phyloP scores from a whole-genome alignment of 1,284 basidiomycete genomes.

The Trichosporon asahii region DNA sequence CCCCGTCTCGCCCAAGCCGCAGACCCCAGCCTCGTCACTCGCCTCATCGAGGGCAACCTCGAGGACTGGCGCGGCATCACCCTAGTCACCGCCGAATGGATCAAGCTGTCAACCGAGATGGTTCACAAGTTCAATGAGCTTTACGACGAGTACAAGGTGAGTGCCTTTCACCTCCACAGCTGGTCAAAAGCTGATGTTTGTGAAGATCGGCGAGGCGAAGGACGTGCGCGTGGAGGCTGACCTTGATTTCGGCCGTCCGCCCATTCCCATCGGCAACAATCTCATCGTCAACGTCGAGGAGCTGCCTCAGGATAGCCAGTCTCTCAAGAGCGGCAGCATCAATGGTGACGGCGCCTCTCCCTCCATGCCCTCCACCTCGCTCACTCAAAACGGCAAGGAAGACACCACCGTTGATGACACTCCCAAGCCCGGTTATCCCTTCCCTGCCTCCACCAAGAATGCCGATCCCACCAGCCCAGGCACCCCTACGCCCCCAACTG shows the following conservation, averaged over 20 bases:
- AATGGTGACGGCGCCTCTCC: not conserved
- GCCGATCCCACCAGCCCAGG: not conserved
- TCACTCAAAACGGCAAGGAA: not conserved
- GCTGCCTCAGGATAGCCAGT: not conserved
- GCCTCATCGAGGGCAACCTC: not conserved
- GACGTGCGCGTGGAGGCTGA: not conserved
- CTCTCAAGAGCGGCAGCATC: not conserved
- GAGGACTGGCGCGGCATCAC: not conserved
- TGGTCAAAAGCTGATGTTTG: not conserved
- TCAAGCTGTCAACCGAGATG: not conserved
- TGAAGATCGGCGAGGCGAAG: not conserved
- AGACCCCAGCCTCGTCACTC: not conserved
- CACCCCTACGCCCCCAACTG: not conserved
- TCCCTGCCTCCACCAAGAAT: not conserved
- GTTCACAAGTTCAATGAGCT: not conserved
- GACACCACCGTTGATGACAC: not conserved
- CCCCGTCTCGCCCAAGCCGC: not conserved
- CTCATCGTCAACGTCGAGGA: slow-evolving; percentile 3
- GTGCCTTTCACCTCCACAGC: not conserved
- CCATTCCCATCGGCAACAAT: not conserved
- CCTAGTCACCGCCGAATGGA: not conserved
- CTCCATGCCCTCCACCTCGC: not conserved
- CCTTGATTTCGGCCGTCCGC: not conserved
- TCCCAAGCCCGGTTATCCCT: not conserved
- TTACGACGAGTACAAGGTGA: not conserved